These are phyloP conservation scores for Ascochyta viciae-villosae DNA, from an alignment of 2,329 filamentous ascomycete genomes.

Conservation along the genomic window DNA sequence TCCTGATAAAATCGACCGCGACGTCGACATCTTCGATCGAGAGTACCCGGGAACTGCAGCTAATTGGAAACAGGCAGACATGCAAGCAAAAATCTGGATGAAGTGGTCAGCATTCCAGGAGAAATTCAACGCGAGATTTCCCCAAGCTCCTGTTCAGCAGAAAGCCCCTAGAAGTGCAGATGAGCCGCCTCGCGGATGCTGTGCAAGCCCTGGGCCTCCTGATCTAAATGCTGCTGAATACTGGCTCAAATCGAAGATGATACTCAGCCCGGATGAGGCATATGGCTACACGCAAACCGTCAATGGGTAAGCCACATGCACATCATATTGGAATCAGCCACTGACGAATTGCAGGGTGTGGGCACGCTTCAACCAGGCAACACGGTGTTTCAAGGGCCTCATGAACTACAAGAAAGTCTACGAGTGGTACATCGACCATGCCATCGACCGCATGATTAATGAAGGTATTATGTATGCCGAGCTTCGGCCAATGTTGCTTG, in stretches of 20 bases:
- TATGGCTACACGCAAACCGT: slow-evolving; percentile 58
- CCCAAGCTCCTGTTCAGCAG: background rate
- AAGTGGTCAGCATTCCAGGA: slow-evolving; percentile 54
- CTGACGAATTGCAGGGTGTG: slow-evolving; percentile 52
- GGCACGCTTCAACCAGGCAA: slow-evolving; percentile 72
- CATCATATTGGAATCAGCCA: too few relatives aligned
- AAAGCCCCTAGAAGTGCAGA: slow-evolving; percentile 10
- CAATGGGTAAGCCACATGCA: slow-evolving; percentile 60
- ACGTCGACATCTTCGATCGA: slow-evolving; percentile 57
- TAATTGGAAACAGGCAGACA: slow-evolving; percentile 28
- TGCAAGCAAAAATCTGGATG: slow-evolving; percentile 49
- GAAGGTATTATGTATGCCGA: slow-evolving; percentile 76
- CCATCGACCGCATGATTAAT: slow-evolving; percentile 66
- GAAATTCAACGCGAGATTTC: slow-evolving; percentile 40
- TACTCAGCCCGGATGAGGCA: slow-evolving; percentile 67
- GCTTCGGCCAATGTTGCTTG: slow-evolving; percentile 73
- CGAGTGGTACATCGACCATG: slow-evolving; percentile 64
- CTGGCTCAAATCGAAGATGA: slow-evolving; percentile 69
- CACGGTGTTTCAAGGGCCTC: slow-evolving; percentile 75
- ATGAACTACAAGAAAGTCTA: slow-evolving; percentile 72
- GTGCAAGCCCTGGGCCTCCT: slow-evolving; percentile 23
- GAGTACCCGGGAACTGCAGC: slow-evolving; percentile 53
- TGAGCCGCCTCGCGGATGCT: slow-evolving; percentile 14
- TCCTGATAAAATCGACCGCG: slow-evolving; percentile 31
- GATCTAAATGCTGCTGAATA: slow-evolving; percentile 43